Percentiles rank a stretch among this genome's conserved stretches.
phyloP scores from a whole-genome alignment of 805 yeast species.

The Wickerhamiella galacta region DNA sequence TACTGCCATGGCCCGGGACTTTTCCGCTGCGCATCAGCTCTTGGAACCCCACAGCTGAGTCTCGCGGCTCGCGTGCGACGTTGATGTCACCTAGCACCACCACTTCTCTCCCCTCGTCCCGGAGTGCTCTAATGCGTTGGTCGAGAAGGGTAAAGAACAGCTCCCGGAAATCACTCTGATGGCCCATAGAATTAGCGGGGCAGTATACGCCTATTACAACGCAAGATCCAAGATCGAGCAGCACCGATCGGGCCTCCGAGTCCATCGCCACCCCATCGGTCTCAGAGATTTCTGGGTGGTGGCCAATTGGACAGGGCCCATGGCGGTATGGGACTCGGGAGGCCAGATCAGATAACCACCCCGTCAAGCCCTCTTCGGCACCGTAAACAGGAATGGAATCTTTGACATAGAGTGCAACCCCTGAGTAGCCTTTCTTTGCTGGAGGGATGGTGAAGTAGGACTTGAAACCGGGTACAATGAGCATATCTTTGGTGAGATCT shows the following conservation, averaged over 20 bases:
- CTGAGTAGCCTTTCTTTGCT: constrained; percentile 68
- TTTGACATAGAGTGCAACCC: constrained; percentile 61
- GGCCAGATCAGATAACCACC: constrained; percentile 22
- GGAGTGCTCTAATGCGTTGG: constrained; percentile 40
- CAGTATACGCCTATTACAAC: constrained; percentile 51
- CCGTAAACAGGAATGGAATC: constrained; percentile 41
- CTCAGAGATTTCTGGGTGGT: constrained; percentile 36
- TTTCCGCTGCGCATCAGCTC: constrained; percentile 19
- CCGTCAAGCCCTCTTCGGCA: constrained; percentile 90
- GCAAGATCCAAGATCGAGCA: constrained; percentile 41
- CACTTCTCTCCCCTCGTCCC: constrained; percentile 43
- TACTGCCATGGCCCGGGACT: not conserved
- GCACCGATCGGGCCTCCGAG: constrained; percentile 68
- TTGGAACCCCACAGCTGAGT: constrained; percentile 55
- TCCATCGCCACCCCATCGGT: constrained; percentile 37
- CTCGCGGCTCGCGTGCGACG: constrained; percentile 63
- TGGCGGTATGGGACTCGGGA: constrained; percentile 13
- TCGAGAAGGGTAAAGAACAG: constrained; percentile 43
- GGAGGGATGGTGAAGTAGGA: constrained; percentile 56
- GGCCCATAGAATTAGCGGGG: constrained; percentile 73
- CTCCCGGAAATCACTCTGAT: constrained; percentile 46
- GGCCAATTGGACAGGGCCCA: constrained; percentile 41
- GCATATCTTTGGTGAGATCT: constrained; percentile 32
- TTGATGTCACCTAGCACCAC: constrained; percentile 82
- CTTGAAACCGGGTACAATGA: constrained; percentile 37